Base-by-base conservation (phyloP, 2,329 filamentous ascomycete species). In the Claviceps maximensis region DNA sequence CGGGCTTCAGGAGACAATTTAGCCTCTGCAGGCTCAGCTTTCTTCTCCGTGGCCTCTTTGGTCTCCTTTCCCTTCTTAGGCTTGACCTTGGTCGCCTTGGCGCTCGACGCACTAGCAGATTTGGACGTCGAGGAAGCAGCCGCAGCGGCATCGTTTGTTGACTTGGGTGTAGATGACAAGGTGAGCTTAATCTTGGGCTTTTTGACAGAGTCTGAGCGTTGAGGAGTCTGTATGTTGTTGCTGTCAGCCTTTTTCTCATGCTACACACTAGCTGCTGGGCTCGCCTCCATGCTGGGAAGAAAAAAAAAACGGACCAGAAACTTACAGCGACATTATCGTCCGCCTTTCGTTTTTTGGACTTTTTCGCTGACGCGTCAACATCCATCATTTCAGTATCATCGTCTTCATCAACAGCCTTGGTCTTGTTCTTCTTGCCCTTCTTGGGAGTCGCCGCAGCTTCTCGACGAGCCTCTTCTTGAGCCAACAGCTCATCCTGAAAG, bases 291-390 rank as follows among this genome's bases (percentile, higher is more conserved):
- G n/a, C n/a, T n/a, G n/a, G n/a, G n/a, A 27, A 17, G 13, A 17
- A n/a, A 19, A 9, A 6, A n/a, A 15, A 13, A 33, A 8, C 31
- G 31, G 9, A 33, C 19, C 13, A 44, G n/a, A 56, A 36, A 57
- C 67, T 65, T 58, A 73, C 71, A 55, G 70, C 84, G 25, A 75
- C 77, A n/a, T 82, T 82, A 53, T 94, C 89, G 15, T 82, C 86
- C 60, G 89, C 89, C 80, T 95, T 95, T 62, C 89, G 84, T 78
- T 95, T 95, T 79, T 73, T 74, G 7, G 68, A 62, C 58, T 70
- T 71, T 79, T 95, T 95, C 61, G 67, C 64, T 36, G 73, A 74
- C 27, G 79, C 77, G 27, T 84, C 81, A 36, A 67, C 72, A 58
- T 86, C 82, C 44, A 73, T 74, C 75, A 85, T 83, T 4, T 83